phyloP scores from a whole-genome alignment of 345 rosid species.

The Hypericum perforatum region DNA sequence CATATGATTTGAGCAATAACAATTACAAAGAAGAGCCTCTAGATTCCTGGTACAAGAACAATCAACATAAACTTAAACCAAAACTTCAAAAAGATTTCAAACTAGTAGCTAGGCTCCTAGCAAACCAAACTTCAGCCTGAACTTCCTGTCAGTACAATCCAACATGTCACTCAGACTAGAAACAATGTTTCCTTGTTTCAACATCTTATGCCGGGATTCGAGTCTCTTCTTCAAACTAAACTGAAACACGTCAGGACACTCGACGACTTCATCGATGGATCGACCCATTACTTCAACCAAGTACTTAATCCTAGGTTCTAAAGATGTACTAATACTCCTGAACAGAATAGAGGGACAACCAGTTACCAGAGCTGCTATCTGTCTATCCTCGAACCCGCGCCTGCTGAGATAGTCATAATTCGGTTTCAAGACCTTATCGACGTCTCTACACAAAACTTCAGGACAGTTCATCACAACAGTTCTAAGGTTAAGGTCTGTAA shows the following conservation, averaged over 20 bases:
- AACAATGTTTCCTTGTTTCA: slow-evolving; percentile 38
- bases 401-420: slow-evolving; percentile 35
- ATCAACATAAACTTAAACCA: too few relatives aligned
- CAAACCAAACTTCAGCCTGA: slow-evolving; percentile 41
- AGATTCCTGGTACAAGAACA: too few relatives aligned
- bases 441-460: slow-evolving; percentile 64
- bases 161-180: slow-evolving; percentile 73
- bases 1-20: too few relatives aligned
- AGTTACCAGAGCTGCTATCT: slow-evolving; percentile 46
- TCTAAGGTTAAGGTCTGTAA: slow-evolving; percentile 37
- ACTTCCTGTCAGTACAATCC: slow-evolving; percentile 54
- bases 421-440: slow-evolving; percentile 41
- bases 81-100: too few relatives aligned
- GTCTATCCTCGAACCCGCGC: slow-evolving; percentile 45
- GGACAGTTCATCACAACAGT: slow-evolving; percentile 47
- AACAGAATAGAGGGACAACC: slow-evolving; percentile 58
- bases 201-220: slow-evolving; percentile 46
- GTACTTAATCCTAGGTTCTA: slow-evolving; percentile 60
- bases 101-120: slow-evolving; percentile 13
- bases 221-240: slow-evolving; percentile 62
- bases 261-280: slow-evolving; percentile 44
- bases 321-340: slow-evolving; percentile 56
- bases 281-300: slow-evolving; percentile 66
- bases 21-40: too few relatives aligned
- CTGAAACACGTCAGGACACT: slow-evolving; percentile 55